Percentiles rank a stretch among this genome's conserved stretches.
Conservation (phyloP, 805 yeast genomes). For the Saccharomycopsis sp. region DNA sequence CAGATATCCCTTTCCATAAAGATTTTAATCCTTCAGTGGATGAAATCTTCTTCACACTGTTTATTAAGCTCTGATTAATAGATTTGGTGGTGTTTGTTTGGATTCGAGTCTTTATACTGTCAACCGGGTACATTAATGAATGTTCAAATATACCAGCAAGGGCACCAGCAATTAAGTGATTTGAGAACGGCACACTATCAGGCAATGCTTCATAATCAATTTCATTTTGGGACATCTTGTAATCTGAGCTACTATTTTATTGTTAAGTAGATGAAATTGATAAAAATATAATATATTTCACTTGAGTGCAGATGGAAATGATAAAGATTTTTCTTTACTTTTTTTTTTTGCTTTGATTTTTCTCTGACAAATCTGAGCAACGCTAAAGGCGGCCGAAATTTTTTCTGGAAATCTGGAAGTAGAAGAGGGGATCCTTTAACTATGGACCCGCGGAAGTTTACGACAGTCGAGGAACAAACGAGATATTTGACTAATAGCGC, state of each 20-base stretch:
- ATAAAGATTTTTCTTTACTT: neutral
- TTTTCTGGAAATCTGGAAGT: too few relatives aligned
- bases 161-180: constrained; percentile 89
- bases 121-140: constrained; percentile 93
- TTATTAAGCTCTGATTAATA: constrained; percentile 22
- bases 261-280: neutral
- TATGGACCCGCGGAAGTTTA: too few relatives aligned
- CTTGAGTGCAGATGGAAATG: neutral
- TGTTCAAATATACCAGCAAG: constrained; percentile 99
- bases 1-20: constrained; percentile 88
- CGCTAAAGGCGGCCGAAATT: neutral
- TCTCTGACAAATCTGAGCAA: neutral
- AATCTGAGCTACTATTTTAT: too few relatives aligned
- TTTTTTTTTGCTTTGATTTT: neutral
- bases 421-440: too few relatives aligned
- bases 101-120: constrained; percentile 91
- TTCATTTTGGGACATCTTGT: neutral
- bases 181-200: constrained; percentile 69
- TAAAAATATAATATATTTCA: neutral
- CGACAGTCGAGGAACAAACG: too few relatives aligned
- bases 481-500: too few relatives aligned
- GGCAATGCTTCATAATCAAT: constrained; percentile 88
- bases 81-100: constrained; percentile 36
- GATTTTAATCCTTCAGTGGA: constrained; percentile 83
- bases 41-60: constrained; percentile 57